Evolutionary conservation across 2,329 filamentous ascomycete genomes (phyloP), one percentile per base, ranked within the genome.

Genomic region (Myotisia sp.): DNA sequence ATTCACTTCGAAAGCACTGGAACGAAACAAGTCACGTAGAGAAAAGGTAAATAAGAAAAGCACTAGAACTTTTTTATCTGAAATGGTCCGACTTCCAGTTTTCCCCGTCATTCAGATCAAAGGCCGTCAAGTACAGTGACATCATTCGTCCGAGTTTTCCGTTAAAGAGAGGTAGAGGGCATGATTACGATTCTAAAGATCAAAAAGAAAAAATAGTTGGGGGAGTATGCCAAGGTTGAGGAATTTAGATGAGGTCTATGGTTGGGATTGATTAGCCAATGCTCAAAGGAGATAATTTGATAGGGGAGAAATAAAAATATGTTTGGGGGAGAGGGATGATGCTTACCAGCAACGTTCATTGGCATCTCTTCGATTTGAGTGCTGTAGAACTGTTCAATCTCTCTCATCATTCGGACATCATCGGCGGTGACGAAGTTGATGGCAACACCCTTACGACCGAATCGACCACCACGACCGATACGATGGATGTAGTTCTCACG

Each of bases 311-410:
- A 13, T 23, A 9, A 40, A 34, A 40, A 36, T 28, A 7, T 18
- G 23, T 7, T n/a, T 12, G 39, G 16, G 17, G 28, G 26, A 14
- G 26, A 29, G 7, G 8, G 12, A n/a, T n/a, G 29, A 28, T 30
- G 62, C 69, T 55, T 65, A 70, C 67, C 69, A 56, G 72, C 71
- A 62, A 78, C 75, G 64, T 78, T 79, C 90, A 98, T 95, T 58
- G 90, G 90, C 90, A 98, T 98, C 76, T 98, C 90, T 70, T 98
- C 90, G 51, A 98, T 95, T 71, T 98, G 90, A 63, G 90, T 98
- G 76, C 84, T 93, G 79, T 98, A 98, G 76, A 95, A 98, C 70
- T 94, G 84, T 67, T 98, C 90, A 53, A 98, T 98, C 67, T 98
- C 90, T 63, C 90, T 78, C 83, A 98, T 92, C 83, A 98, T 95